These are phyloP conservation scores for Dentipellis fragilis DNA, from an alignment of 768 basidiomycete species.

Conservation along the genomic window DNA sequence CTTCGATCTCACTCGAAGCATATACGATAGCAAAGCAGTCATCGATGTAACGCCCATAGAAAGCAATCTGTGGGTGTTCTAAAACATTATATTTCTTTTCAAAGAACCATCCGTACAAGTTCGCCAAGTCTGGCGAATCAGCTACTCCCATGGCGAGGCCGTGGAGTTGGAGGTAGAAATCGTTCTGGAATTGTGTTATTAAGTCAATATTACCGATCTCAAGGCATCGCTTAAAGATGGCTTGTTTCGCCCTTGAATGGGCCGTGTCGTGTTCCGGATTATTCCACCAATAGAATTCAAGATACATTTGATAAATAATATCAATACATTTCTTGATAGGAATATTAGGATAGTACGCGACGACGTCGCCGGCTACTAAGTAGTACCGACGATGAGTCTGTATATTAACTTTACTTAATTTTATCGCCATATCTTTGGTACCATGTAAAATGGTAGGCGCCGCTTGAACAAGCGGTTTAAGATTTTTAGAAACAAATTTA, in stretches of 20 bases:
- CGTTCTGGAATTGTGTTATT: conserved; percentile 13
- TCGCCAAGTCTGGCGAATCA: conserved; percentile 21
- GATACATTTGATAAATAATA: background rate
- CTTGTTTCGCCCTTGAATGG: background rate
- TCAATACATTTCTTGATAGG: background rate
- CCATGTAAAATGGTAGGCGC: conserved; percentile 21
- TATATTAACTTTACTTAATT: conserved; percentile 19
- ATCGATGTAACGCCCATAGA: conserved; percentile 26
- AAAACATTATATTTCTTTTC: conserved; percentile 13
- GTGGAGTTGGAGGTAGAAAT: conserved; percentile 17
- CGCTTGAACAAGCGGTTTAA: conserved; percentile 22
- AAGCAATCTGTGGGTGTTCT: conserved; percentile 10
- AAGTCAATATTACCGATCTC: conserved; percentile 10
- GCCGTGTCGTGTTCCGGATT: background rate
- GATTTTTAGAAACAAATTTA: conserved; percentile 22
- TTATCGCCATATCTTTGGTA: conserved; percentile 24
- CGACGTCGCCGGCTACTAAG: conserved; percentile 24
- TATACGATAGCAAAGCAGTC: conserved; percentile 17
- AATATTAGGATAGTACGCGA: background rate
- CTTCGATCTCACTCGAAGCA: background rate
- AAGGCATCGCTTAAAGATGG: background rate
- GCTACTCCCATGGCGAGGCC: conserved; percentile 13
- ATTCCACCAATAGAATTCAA: background rate
- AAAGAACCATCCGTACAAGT: conserved; percentile 18
- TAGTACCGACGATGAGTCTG: conserved; percentile 6